Evolutionary conservation across 1,284 basidiomycete species (phyloP).

Genomic region (Peniophora sp.): DNA sequence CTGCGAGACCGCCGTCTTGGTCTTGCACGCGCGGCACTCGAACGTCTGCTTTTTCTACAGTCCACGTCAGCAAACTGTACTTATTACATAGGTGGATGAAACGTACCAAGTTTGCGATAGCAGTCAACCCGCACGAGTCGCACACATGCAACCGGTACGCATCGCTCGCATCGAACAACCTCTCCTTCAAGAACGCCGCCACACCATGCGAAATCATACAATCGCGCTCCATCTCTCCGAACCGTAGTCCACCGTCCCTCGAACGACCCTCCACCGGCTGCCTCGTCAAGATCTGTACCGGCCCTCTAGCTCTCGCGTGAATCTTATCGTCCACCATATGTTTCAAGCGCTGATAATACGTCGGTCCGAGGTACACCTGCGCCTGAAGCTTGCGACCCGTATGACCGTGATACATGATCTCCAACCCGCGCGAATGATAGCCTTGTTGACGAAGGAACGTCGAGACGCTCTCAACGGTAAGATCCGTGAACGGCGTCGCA

Average conservation of each 20-base stretch:
- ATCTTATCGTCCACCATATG: conserved; percentile 99
- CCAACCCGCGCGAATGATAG: conserved; percentile 93
- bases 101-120: conserved; percentile 85
- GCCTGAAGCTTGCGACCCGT: conserved; percentile 96
- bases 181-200: conserved; percentile 94
- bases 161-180: conserved; percentile 89
- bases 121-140: conserved; percentile 94
- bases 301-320: conserved; percentile 94
- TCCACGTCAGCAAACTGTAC: conserved; percentile 4
- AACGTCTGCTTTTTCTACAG: conserved; percentile 80
- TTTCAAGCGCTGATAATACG: conserved; percentile 98
- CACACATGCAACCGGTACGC: conserved; percentile 96
- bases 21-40: conserved; percentile 89
- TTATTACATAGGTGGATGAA: background rate
- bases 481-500: conserved; percentile 96
- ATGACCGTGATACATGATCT: conserved; percentile 99
- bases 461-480: conserved; percentile 95
- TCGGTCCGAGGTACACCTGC: conserved; percentile 97
- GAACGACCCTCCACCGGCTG: conserved; percentile 99
- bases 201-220: conserved; percentile 99
- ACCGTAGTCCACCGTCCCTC: conserved; percentile 97
- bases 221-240: conserved; percentile 99
- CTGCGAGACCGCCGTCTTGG: conserved; percentile 91
- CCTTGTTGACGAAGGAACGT: conserved; percentile 75
- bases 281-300: conserved; percentile 94